These are phyloP conservation scores for Extremus antarcticus DNA, from an alignment of 495 filamentous ascomycete species.

Conservation along the genomic window DNA sequence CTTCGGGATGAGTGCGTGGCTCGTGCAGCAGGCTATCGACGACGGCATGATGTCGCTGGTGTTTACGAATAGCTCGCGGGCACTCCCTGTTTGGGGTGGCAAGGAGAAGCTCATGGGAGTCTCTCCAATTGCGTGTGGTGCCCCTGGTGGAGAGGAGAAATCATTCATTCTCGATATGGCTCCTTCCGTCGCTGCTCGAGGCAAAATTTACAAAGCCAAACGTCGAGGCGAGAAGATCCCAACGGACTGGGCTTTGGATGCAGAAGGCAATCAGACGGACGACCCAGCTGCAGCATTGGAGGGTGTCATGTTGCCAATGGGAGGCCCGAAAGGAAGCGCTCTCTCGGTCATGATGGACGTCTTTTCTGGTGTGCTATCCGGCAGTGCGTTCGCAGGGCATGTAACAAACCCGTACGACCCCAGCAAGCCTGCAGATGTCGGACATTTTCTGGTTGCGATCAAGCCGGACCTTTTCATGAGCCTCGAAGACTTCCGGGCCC, in stretches of 20 bases:
- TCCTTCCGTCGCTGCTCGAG: constrained; percentile 58
- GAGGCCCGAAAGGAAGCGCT: constrained; percentile 63
- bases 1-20: constrained; percentile 70
- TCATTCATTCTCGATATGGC: constrained; percentile 74
- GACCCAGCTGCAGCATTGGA: constrained; percentile 55
- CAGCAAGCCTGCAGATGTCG: constrained; percentile 55
- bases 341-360: constrained; percentile 77
- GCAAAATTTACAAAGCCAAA: constrained; percentile 66
- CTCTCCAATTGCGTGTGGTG: constrained; percentile 66
- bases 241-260: constrained; percentile 61
- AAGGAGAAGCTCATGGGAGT: constrained; percentile 59
- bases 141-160: constrained; percentile 45
- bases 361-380: constrained; percentile 64
- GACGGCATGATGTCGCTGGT: constrained; percentile 63
- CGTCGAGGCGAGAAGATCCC: constrained; percentile 65
- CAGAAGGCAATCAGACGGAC: constrained; percentile 54
- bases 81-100: constrained; percentile 64
- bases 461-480: constrained; percentile 69
- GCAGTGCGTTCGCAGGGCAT: constrained; percentile 59
- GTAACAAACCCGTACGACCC: constrained; percentile 66
- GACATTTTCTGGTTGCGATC: constrained; percentile 64
- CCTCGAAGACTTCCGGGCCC: constrained; percentile 52
- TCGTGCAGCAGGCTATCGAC: constrained; percentile 63
- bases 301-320: constrained; percentile 72
- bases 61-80: constrained; percentile 69